phyloP scores from a whole-genome alignment of 1,139 yeast species.

The Geotrichum bryndzae region DNA sequence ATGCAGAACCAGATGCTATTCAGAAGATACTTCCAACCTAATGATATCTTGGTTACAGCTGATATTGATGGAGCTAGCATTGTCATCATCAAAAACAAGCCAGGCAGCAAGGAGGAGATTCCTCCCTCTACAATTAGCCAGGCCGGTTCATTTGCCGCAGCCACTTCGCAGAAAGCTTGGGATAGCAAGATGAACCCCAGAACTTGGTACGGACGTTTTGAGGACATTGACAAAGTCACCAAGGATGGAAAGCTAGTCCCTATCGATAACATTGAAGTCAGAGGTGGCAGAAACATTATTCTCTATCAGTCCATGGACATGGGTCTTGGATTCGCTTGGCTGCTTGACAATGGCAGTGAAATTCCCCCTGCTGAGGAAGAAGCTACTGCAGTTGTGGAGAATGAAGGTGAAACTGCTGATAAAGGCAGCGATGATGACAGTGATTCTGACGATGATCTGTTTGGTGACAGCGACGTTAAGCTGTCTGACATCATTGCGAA shows the following conservation, averaged over 20 bases:
- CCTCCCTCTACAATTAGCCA: slow-evolving; percentile 87
- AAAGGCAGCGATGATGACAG: slow-evolving; percentile 27
- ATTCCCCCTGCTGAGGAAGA: background rate
- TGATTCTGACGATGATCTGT: slow-evolving; percentile 25
- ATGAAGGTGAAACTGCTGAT: slow-evolving; percentile 20
- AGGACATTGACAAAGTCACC: slow-evolving; percentile 60
- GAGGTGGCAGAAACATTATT: slow-evolving; percentile 53
- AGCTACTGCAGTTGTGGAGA: background rate
- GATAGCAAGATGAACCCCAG: slow-evolving; percentile 56
- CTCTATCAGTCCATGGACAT: slow-evolving; percentile 82
- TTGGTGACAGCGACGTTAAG: slow-evolving; percentile 19
- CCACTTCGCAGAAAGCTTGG: slow-evolving; percentile 85
- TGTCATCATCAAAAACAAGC: slow-evolving; percentile 64
- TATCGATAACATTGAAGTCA: slow-evolving; percentile 47
- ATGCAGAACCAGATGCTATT: slow-evolving; percentile 81
- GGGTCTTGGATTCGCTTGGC: slow-evolving; percentile 84
- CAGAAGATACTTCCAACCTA: slow-evolving; percentile 63
- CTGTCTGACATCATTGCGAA: slow-evolving; percentile 11
- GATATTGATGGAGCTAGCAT: slow-evolving; percentile 71
- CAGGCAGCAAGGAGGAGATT: slow-evolving; percentile 38
- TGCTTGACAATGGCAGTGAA: slow-evolving; percentile 38
- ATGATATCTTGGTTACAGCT: slow-evolving; percentile 68
- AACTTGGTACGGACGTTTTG: slow-evolving; percentile 75
- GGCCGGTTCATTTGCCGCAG: slow-evolving; percentile 76
- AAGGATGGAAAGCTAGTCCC: slow-evolving; percentile 50